Percentiles rank a stretch among this genome's conserved stretches.
Evolutionary conservation across 371 early-diverging fungal species (phyloP).

Genomic region (Zopfochytrium polystomum): DNA sequence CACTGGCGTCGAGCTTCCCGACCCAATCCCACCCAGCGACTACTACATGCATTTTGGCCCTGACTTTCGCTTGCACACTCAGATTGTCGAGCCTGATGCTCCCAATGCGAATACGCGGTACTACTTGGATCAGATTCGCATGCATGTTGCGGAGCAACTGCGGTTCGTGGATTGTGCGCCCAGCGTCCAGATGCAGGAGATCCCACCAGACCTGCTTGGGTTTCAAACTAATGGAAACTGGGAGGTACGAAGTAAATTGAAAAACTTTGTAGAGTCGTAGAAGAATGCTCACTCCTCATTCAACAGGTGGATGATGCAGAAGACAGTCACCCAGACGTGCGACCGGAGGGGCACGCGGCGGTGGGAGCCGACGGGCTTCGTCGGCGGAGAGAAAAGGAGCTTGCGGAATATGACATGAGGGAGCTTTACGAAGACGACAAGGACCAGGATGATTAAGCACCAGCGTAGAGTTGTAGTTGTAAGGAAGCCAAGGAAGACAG

Average conservation of each 20-base stretch:
- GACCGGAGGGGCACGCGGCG: no score
- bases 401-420: slow-evolving; percentile 26
- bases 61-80: slow-evolving; percentile 50
- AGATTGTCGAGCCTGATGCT: slow-evolving; percentile 48
- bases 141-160: slow-evolving; percentile 87
- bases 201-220: slow-evolving; percentile 37
- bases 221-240: slow-evolving; percentile 28
- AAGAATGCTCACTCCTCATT: no score
- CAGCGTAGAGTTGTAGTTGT: no score
- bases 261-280: no score
- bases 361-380: no score
- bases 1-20: slow-evolving; percentile 31
- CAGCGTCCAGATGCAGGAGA: slow-evolving; percentile 90
- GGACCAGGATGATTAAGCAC: slow-evolving; percentile 35
- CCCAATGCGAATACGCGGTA: slow-evolving; percentile 88
- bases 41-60: slow-evolving; percentile 68
- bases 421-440: slow-evolving; percentile 39
- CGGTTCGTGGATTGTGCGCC: slow-evolving; percentile 88
- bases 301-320: no score
- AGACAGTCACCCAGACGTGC: no score
- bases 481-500: no score
- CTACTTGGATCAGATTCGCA: slow-evolving; percentile 75
- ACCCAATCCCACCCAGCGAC: slow-evolving; percentile 64
- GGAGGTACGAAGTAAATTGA: no score
- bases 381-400: slow-evolving; percentile 26